phyloP scores from a whole-genome alignment of 129 eudicot species.

The Pulicaria dysenterica region DNA sequence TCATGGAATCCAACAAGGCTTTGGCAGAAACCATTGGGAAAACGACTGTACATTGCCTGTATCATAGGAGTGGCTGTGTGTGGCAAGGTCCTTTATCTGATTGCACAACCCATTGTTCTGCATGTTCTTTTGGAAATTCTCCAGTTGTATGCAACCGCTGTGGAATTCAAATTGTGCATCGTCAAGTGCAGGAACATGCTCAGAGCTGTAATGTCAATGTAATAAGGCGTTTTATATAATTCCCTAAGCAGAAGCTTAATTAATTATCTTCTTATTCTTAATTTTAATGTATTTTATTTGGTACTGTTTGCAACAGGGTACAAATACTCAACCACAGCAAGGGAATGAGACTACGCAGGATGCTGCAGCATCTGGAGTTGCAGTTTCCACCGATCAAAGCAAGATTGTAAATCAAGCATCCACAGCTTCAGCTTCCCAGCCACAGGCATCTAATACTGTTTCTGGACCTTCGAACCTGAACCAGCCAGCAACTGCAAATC shows the following conservation, averaged over 20 bases:
- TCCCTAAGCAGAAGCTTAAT: not conserved
- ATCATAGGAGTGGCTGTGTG: conserved; percentile 84
- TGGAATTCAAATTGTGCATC: conserved; percentile 86
- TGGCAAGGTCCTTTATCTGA: conserved; percentile 97
- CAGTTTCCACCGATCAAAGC: conserved; percentile 40
- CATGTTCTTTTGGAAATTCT: conserved; percentile 84
- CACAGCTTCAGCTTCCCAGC: conserved; percentile 50
- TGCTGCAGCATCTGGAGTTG: conserved; percentile 43
- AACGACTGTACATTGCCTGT: conserved; percentile 80
- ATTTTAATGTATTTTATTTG: conserved; percentile 22
- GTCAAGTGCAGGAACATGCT: conserved; percentile 96
- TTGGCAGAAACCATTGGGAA: conserved; percentile 85
- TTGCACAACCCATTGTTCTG: conserved; percentile 72
- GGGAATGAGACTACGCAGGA: conserved; percentile 46
- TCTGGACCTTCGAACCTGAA: conserved; percentile 28
- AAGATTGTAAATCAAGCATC: conserved; percentile 42
- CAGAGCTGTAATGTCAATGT: conserved; percentile 78
- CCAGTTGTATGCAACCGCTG: conserved; percentile 94
- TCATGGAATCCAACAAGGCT: conserved; percentile 69
- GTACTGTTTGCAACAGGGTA: conserved; percentile 50
- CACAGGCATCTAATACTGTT: conserved; percentile 48
- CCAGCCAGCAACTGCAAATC: conserved; percentile 43
- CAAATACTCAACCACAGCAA: conserved; percentile 55
- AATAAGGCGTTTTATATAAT: conserved; percentile 8
- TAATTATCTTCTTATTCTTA: not conserved